Base-by-base conservation (phyloP, 768 basidiomycete genomes). In the Amanita thiersii region DNA sequence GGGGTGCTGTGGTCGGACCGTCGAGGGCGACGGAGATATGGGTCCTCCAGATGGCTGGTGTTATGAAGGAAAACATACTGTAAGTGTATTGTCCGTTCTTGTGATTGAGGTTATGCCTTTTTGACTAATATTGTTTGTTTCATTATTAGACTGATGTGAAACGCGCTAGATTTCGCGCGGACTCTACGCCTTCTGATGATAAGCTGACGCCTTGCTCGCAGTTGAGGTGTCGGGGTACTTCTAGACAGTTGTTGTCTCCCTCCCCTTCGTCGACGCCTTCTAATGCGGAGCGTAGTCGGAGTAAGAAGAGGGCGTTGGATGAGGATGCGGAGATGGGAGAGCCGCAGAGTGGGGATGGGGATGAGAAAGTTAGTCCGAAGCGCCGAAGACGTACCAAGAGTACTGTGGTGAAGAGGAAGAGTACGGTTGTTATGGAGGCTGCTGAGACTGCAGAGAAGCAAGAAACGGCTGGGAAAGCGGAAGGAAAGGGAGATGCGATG, bases 31-130 rank as follows among this genome's bases (percentile, higher is more conserved):
- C 48, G 86, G 86, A 1, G 81, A 85, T 47, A 81, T 81, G 63
- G 86, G 86, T 0, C 86, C 86, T 1, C 86, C 86, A 1, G 83
- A 86, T 54, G 86, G 86, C 1, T 89, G 84, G 84, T 89, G 86
- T 52, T 88, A 86, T 51, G 85, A 88, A 56, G 86, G 86, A 3
- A 74, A 70, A 56, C 86, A 89, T 56, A 87, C 86, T 5, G 79
- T 80, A 38, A 46, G 77, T 70, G 32, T 39, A 32, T 25, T 29
- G 37, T 65, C 15, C 36, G 23, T 14, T 47, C 28, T 34, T 15
- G 5, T 37, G 24, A 23, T 5, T 32, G 17, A 39, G 38, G 15
- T 19, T 38, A 32, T 40, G 9, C 18, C 41, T 35, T 33, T 19
- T 42, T 29, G 21, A 17, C 40, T 39, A 17, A 33, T 40, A 21